Percentiles rank a stretch among this genome's conserved stretches.
Evolutionary conservation across 1,284 basidiomycete species (phyloP).

Genomic region (Wallemia mellicola): DNA sequence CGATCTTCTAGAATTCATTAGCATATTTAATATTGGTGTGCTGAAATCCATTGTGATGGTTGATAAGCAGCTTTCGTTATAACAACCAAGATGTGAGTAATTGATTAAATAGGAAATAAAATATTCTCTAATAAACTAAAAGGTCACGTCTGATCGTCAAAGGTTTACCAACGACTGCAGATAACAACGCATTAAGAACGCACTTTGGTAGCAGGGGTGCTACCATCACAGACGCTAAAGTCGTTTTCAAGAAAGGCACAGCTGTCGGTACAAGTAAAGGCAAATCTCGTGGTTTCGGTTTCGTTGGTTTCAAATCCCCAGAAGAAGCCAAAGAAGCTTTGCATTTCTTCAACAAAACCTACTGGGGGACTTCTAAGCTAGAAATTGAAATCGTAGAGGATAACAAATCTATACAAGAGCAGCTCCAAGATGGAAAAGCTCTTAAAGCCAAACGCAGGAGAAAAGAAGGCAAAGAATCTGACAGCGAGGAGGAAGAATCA

Average conservation of each 20-base stretch:
- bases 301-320: constrained; percentile 62
- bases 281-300: constrained; percentile 51
- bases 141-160: constrained; percentile 82
- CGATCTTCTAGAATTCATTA: background rate
- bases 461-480: background rate
- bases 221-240: constrained; percentile 54
- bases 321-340: constrained; percentile 43
- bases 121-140: background rate
- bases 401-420: constrained; percentile 16
- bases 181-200: constrained; percentile 31
- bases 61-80: background rate
- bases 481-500: background rate
- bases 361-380: constrained; percentile 41
- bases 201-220: constrained; percentile 23
- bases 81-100: background rate
- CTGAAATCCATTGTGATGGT: background rate
- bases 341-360: constrained; percentile 64
- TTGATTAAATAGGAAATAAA: too few relatives aligned
- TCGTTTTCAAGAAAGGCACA: constrained; percentile 29
- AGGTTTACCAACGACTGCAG: constrained; percentile 48
- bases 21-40: background rate
- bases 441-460: background rate
- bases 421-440: background rate
- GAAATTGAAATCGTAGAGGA: constrained; percentile 41
- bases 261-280: constrained; percentile 15